These are phyloP conservation scores for Fusarium torreyae DNA, from an alignment of 2,329 filamentous ascomycete species.

Conservation along the genomic window DNA sequence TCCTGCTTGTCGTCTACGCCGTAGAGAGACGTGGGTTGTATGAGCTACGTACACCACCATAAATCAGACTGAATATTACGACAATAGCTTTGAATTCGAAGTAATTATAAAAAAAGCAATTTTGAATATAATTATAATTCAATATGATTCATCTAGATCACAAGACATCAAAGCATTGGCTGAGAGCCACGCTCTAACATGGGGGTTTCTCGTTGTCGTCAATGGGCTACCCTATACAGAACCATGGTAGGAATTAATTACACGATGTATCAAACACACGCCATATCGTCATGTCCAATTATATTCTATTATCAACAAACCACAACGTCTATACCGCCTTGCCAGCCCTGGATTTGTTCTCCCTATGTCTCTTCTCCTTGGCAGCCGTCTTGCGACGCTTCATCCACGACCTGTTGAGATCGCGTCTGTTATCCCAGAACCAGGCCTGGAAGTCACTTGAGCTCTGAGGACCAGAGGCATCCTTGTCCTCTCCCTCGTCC, in stretches of 20 bases:
- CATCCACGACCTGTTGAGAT: constrained; percentile 78
- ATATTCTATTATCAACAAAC: constrained; percentile 13
- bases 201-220: background rate
- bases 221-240: background rate
- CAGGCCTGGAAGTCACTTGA: constrained; percentile 74
- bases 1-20: no score
- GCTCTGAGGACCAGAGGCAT: constrained; percentile 41
- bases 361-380: constrained; percentile 77
- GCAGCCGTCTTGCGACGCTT: constrained; percentile 72
- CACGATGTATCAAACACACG: background rate
- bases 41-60: no score
- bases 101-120: no score
- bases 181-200: background rate
- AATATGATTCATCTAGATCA: no score
- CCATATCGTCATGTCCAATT: constrained; percentile 19
- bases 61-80: no score
- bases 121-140: no score
- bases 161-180: no score
- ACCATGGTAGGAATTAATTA: background rate
- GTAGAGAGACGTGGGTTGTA: no score
- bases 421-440: constrained; percentile 78
- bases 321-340: constrained; percentile 55
- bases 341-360: constrained; percentile 71
- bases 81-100: no score
- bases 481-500: constrained; percentile 48